Evolutionary conservation across 495 filamentous ascomycete species (phyloP).

Genomic region (Hypoxylon fuscum): DNA sequence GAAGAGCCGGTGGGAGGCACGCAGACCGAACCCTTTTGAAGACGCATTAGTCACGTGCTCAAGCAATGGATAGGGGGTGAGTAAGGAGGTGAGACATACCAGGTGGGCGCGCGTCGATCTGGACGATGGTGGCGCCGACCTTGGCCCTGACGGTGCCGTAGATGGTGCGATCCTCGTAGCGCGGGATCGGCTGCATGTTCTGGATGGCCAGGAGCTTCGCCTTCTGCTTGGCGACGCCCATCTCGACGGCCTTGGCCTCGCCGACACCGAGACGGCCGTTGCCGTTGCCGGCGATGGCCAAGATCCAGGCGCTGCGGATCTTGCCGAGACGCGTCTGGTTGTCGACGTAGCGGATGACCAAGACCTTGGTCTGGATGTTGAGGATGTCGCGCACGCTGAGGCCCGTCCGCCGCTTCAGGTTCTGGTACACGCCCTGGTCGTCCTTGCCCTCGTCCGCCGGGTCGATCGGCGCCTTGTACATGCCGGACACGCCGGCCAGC

Average conservation of each 20-base stretch:
- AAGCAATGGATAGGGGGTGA: no score
- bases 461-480: constrained; percentile 59
- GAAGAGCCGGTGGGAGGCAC: constrained; percentile 88
- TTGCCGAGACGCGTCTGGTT: constrained; percentile 99
- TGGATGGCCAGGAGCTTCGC: constrained; percentile 79
- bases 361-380: constrained; percentile 64
- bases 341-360: constrained; percentile 76
- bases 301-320: constrained; percentile 72
- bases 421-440: constrained; percentile 52
- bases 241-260: constrained; percentile 84
- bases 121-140: constrained; percentile 81
- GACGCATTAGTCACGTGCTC: not conserved
- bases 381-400: constrained; percentile 66
- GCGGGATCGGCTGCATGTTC: constrained; percentile 84
- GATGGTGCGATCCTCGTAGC: constrained; percentile 92
- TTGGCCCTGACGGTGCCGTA: constrained; percentile 86
- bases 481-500: constrained; percentile 54
- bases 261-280: constrained; percentile 89
- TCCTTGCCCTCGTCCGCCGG: constrained; percentile 54
- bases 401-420: constrained; percentile 74
- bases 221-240: constrained; percentile 67
- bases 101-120: constrained; percentile 83
- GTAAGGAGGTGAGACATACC: constrained; percentile 63
- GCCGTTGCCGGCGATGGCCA: constrained; percentile 83
- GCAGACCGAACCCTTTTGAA: constrained; percentile 82